These are phyloP conservation scores for Sporormia fimetaria DNA, from an alignment of 495 filamentous ascomycete genomes.

Conservation along the genomic window DNA sequence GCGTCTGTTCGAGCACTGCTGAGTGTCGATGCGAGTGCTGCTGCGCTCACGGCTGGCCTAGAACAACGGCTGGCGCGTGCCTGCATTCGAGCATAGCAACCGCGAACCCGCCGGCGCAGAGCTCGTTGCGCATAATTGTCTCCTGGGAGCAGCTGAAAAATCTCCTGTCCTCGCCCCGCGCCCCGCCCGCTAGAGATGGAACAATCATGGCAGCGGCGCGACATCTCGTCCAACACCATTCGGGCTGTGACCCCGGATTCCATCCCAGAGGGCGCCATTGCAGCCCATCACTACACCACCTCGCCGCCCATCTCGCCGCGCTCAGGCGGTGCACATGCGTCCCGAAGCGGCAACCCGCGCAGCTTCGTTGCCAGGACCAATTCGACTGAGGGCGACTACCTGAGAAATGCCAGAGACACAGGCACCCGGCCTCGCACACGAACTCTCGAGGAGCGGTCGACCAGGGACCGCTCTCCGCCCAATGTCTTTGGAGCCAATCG, in stretches of 20 bases:
- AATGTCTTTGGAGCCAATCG: constrained; percentile 26
- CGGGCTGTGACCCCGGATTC: constrained; percentile 30
- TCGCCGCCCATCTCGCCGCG: constrained; percentile 23
- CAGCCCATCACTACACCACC: constrained; percentile 6
- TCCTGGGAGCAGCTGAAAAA: too few relatives aligned
- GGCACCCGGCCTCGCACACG: constrained; percentile 31
- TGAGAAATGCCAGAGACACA: constrained; percentile 13
- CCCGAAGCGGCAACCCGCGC: constrained; percentile 17
- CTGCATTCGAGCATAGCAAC: too few relatives aligned
- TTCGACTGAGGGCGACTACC: constrained; percentile 23
- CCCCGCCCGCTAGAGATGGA: too few relatives aligned
- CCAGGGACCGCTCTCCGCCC: constrained; percentile 28
- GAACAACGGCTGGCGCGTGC: too few relatives aligned
- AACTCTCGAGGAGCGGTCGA: constrained; percentile 32
- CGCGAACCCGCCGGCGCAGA: too few relatives aligned
- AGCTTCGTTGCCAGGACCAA: constrained; percentile 21
- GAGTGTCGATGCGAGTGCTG: too few relatives aligned
- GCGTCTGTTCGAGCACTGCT: too few relatives aligned
- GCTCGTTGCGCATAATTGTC: too few relatives aligned
- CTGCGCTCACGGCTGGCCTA: too few relatives aligned
- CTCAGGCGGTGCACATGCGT: constrained; percentile 6
- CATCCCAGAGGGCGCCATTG: constrained; percentile 24
- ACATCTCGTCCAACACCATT: constrained; percentile 25
- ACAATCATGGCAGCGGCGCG: too few relatives aligned
- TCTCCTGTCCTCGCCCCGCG: too few relatives aligned